A percentile compares a stretch with the other conserved stretches of the same genome.
phyloP scores from a whole-genome alignment of 108 stramenopile genomes.

The Chaetoceros tenuissimus region DNA sequence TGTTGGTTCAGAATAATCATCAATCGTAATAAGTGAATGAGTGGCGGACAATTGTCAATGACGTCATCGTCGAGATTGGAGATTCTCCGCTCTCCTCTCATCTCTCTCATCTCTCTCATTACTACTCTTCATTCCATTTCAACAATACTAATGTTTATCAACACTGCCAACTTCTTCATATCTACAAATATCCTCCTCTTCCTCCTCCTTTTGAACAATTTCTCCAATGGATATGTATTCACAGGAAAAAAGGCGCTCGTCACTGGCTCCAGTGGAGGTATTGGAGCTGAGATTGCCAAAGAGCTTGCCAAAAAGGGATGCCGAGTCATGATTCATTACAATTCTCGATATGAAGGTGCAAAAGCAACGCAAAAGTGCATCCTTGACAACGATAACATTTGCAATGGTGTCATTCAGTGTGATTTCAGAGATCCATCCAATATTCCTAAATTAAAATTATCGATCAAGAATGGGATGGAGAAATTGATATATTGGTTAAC shows the following conservation, averaged over 20 bases:
- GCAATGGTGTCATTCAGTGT: slow-evolving; percentile 42
- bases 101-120: too few relatives aligned
- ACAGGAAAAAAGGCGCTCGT: slow-evolving; percentile 37
- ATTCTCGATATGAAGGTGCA: slow-evolving; percentile 37
- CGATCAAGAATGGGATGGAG: slow-evolving; percentile 12
- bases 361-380: slow-evolving; percentile 8
- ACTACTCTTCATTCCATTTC: too few relatives aligned
- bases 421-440: slow-evolving; percentile 32
- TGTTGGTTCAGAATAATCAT: too few relatives aligned
- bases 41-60: too few relatives aligned
- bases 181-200: too few relatives aligned
- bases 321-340: slow-evolving; percentile 46
- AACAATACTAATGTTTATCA: too few relatives aligned
- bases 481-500: slow-evolving; percentile 47
- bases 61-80: too few relatives aligned
- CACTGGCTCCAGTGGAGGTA: slow-evolving; percentile 53
- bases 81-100: too few relatives aligned
- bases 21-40: too few relatives aligned
- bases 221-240: too few relatives aligned
- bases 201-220: too few relatives aligned
- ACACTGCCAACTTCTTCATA: too few relatives aligned
- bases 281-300: slow-evolving; percentile 42
- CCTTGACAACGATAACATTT: slow-evolving; percentile 14
- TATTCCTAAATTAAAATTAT: slow-evolving; percentile 25
- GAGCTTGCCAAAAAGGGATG: slow-evolving; percentile 33